Evolutionary conservation across 345 rosid species (phyloP), one percentile per base, ranked within the genome.

Genomic region (Lepidium sativum): DNA sequence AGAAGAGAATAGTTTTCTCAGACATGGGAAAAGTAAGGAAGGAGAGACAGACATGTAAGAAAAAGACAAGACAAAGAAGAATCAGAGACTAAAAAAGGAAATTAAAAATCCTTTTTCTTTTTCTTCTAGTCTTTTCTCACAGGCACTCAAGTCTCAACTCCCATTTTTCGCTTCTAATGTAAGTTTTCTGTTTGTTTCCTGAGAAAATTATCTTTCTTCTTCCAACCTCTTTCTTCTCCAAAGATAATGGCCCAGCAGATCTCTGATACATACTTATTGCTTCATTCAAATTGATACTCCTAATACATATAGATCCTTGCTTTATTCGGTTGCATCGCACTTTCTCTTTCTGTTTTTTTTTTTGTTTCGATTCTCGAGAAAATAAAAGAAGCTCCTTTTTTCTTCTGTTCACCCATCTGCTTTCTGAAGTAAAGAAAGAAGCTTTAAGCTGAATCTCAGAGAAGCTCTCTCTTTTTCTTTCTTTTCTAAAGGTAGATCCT

Each of bases 231-330:
- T 27, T 27, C 31, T 73, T n/a, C n/a, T n/a, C n/a, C n/a, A n/a
- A n/a, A n/a, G n/a, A n/a, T n/a, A n/a, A 70, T 70, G 78, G 66
- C 80, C 76, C 75, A 61, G 65, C 68, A 80, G 86, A 84, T 84
- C 84, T 81, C 75, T 20, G 68, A 72, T 70, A 67, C 56, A 72
- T 76, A 41, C 57, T 63, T 71, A 17, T 55, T 61, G 43, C 77
- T 75, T 67, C 71, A 42, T 72, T 68, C 35, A 38, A 34, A 56
- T 64, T 73, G 25, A 27, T 15, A n/a, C n/a, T n/a, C n/a, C n/a
- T n/a, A 15, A 2, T 0, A 5, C 14, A 1, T 40, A 17, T 60
- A 57, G 78, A 67, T 48, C 75, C 60, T 32, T 55, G 20, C 60
- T 63, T 20, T 67, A 54, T 55, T 60, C 23, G 27, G 14, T 39